Conservation (phyloP, 495 filamentous ascomycete genomes). For the Amphirosellinia nigrospora region DNA sequence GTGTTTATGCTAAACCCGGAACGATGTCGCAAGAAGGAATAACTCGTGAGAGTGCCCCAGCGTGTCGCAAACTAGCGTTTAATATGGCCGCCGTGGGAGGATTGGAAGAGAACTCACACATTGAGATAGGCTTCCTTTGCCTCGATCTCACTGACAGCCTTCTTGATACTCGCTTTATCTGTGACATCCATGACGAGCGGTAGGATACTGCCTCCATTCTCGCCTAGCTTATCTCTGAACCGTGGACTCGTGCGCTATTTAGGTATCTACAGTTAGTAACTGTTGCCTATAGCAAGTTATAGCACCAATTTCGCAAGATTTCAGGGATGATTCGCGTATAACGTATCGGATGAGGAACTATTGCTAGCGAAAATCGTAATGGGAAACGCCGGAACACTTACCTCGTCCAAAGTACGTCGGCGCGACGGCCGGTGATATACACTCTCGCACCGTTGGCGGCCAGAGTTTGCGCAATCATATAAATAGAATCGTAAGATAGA, state of each 20-base stretch:
- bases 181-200: conserved; percentile 76
- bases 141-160: conserved; percentile 66
- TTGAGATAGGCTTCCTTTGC: conserved; percentile 70
- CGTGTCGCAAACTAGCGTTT: no score
- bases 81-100: no score
- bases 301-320: not conserved
- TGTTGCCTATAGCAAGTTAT: no score
- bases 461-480: conserved; percentile 77
- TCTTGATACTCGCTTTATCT: conserved; percentile 71
- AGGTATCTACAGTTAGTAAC: not conserved
- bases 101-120: conserved; percentile 61
- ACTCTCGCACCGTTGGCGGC: conserved; percentile 81
- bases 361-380: no score
- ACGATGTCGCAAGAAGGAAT: no score
- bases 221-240: conserved; percentile 41
- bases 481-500: not conserved
- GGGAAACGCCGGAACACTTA: not conserved
- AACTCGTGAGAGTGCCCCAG: not conserved
- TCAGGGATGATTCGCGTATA: not conserved
- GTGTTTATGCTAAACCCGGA: not conserved
- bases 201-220: conserved; percentile 47
- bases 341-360: not conserved
- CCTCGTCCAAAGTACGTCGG: conserved; percentile 56
- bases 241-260: conserved; percentile 46
- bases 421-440: conserved; percentile 80